phyloP scores from a whole-genome alignment of 352 stramenopile genomes.

The Phytophthora pseudosyringae region DNA sequence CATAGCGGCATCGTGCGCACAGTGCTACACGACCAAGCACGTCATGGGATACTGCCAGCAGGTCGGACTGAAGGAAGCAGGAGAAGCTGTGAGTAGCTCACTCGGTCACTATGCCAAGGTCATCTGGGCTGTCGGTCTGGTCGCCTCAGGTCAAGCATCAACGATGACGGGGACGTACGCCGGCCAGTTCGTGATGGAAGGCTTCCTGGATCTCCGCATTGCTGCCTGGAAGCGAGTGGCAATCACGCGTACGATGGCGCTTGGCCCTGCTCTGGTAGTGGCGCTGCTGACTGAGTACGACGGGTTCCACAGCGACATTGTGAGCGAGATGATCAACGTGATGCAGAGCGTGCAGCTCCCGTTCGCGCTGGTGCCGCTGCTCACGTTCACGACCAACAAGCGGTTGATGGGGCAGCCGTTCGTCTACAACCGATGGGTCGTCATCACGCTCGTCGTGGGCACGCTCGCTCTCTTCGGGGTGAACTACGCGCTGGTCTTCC shows the following conservation, averaged over 20 bases:
- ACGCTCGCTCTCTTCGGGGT: constrained; percentile 58
- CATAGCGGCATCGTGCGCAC: constrained; percentile 31
- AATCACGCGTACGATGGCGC: constrained; percentile 87
- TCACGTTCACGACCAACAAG: constrained; percentile 72
- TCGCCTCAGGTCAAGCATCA: constrained; percentile 90
- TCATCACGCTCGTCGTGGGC: constrained; percentile 41
- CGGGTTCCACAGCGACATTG: constrained; percentile 46
- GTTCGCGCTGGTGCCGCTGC: constrained; percentile 85
- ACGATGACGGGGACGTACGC: constrained; percentile 96
- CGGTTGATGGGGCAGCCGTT: constrained; percentile 66
- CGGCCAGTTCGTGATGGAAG: constrained; percentile 96
- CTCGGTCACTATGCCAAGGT: constrained; percentile 68
- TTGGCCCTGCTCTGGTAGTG: constrained; percentile 79
- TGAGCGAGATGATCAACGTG: constrained; percentile 83
- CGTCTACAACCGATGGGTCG: constrained; percentile 33
- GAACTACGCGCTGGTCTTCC: constrained; percentile 72
- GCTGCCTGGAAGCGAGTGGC: constrained; percentile 83
- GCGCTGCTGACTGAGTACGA: constrained; percentile 53
- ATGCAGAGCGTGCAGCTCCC: constrained; percentile 90
- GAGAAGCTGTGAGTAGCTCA: constrained; percentile 64
- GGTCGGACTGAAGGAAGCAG: constrained; percentile 78
- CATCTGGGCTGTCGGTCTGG: constrained; percentile 91
- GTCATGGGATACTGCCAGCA: constrained; percentile 72
- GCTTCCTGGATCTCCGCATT: constrained; percentile 89
- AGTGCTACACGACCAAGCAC: constrained; percentile 46